Conservation (phyloP, 2,329 filamentous ascomycete genomes). For the Colletotrichum cereale region DNA sequence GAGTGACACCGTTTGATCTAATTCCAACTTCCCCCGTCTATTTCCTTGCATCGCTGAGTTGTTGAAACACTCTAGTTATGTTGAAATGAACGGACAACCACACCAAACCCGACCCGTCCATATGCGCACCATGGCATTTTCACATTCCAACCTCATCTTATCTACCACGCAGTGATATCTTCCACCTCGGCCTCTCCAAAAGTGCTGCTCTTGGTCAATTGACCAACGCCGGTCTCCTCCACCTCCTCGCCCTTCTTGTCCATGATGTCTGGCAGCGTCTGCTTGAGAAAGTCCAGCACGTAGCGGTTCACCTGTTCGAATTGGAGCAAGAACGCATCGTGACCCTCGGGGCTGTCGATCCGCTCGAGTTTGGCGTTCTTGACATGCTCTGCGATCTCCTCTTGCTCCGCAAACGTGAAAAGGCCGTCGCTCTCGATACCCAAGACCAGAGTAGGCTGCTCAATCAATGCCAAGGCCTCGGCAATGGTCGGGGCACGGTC, state of each 20-base stretch:
- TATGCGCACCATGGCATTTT: not conserved
- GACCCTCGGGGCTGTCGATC: constrained; percentile 94
- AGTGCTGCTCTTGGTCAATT: constrained; percentile 86
- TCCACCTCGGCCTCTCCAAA: constrained; percentile 97
- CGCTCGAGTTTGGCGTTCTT: constrained; percentile 82
- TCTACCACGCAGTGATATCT: constrained; percentile 93
- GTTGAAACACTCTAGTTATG: constrained; percentile 37
- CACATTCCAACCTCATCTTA: not conserved
- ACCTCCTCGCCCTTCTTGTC: constrained; percentile 62
- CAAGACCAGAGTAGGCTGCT: constrained; percentile 90
- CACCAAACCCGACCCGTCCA: not conserved
- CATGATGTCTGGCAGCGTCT: constrained; percentile 92
- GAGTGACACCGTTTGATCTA: not conserved
- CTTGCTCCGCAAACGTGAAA: constrained; percentile 96
- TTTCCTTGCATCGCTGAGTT: constrained; percentile 34
- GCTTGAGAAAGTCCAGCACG: constrained; percentile 84
- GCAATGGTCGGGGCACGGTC: constrained; percentile 76
- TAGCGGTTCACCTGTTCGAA: constrained; percentile 97
- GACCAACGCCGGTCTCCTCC: constrained; percentile 65
- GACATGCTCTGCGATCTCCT: constrained; percentile 88
- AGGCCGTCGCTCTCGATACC: constrained; percentile 96
- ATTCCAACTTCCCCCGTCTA: constrained; percentile 7
- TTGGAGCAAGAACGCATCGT: constrained; percentile 95
- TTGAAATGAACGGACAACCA: constrained; percentile 21
- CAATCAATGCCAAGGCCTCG: constrained; percentile 82